Evolutionary conservation across 2,329 filamentous ascomycete species (phyloP).

Genomic region (Botrytis fabae): DNA sequence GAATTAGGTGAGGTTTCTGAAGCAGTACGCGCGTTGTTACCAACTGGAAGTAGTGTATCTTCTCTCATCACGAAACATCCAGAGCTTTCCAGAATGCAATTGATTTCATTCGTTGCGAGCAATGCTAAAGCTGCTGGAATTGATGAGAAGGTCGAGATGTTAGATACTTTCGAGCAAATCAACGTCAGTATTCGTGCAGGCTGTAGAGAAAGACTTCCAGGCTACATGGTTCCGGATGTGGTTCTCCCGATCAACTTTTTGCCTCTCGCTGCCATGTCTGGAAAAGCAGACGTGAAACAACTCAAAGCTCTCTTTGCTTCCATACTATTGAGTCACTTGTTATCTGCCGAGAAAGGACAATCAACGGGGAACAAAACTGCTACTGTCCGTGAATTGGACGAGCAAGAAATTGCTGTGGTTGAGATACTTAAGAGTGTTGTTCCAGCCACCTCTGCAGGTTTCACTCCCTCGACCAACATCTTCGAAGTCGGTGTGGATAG

Average conservation of each 20-base stretch:
- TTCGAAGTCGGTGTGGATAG: slow-evolving; percentile 11
- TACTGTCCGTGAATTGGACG: background rate
- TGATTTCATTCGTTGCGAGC: slow-evolving; percentile 10
- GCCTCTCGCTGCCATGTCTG: slow-evolving; percentile 14
- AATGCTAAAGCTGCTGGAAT: background rate
- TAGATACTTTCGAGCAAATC: slow-evolving; percentile 31
- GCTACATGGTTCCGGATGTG: slow-evolving; percentile 18
- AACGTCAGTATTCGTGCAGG: slow-evolving; percentile 44
- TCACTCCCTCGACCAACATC: background rate
- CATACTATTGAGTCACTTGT: background rate
- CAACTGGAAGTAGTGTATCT: background rate
- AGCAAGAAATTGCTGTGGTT: slow-evolving; percentile 9
- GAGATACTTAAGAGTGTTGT: slow-evolving; percentile 16
- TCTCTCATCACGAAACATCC: slow-evolving; percentile 5
- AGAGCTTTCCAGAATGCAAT: slow-evolving; percentile 2
- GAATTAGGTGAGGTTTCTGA: slow-evolving; percentile 21
- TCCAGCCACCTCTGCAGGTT: background rate
- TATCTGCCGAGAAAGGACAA: background rate
- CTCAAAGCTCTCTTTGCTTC: background rate
- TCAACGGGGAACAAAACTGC: background rate
- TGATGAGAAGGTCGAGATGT: background rate
- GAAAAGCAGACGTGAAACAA: slow-evolving; percentile 12
- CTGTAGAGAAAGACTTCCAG: slow-evolving; percentile 34
- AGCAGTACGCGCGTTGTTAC: background rate
- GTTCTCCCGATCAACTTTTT: slow-evolving; percentile 12